Evolutionary conservation across 2,329 filamentous ascomycete species (phyloP), one percentile per base, ranked within the genome.

Genomic region (Pseudopyricularia cyperi): DNA sequence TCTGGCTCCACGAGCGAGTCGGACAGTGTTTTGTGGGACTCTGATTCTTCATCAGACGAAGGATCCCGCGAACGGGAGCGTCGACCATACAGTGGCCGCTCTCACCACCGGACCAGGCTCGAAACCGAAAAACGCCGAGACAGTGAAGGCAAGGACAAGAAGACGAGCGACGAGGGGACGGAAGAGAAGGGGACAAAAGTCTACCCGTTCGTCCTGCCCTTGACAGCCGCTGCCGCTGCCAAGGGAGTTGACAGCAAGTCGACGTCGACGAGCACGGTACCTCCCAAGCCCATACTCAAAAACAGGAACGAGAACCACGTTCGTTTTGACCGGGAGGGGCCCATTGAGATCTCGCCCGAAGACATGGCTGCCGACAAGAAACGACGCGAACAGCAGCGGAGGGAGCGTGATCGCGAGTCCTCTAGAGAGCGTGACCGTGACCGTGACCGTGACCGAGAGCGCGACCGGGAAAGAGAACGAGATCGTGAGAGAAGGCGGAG

Each of bases 201-300:
- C 0, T 70, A 71, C 51, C 71, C 70, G 0, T 63, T 68, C 54
- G 71, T 74, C 50, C 70, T 72, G 4, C 49, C 49, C 8, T 12
- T 65, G 6, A 55, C 58, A 3, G 53, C 57, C 1, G 55, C 56
- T 62, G 7, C 60, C 63, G 7, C 68, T 64, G 1, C 57, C 42
- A 58, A 58, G 35, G 63, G 61, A 53, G 54, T 57, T 26, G 59
- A 62, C n/a, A 52, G 57, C 17, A 56, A 61, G 6, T 63, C 61
- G 2, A 65, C 67, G 1, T 63, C 68, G 0, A 59, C 66, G 3
- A 57, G 57, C 28, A 69, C 65, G 2, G 64, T 68, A 0, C 63
- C 59, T 53, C 78, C 77, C 2, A 80, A 79, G 58, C 73, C 77
- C 5, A 81, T 81, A n/a, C 66, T 81, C 17, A 81, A 81, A 66